phyloP scores from a whole-genome alignment of 164 flowering plant species.

The Magnolia sinica region DNA sequence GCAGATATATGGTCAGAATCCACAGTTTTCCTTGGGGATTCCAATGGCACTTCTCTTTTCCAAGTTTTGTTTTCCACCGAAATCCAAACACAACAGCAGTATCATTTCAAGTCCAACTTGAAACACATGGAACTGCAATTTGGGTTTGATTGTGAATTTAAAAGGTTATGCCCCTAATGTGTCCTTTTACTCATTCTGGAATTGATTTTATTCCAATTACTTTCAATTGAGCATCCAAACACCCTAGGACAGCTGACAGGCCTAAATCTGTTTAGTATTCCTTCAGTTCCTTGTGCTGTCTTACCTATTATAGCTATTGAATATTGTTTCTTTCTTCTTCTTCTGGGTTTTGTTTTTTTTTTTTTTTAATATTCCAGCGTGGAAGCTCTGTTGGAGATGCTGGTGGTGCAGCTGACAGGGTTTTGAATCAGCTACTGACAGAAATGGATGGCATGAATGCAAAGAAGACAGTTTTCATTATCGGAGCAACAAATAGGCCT shows the following conservation, averaged over 20 bases:
- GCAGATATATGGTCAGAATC: too few species aligned
- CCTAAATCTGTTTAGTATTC: neutral
- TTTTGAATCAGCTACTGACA: constrained; percentile 64
- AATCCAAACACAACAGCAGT: too few species aligned
- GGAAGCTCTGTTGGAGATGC: constrained; percentile 62
- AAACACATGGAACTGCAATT: neutral
- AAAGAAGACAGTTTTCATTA: constrained; percentile 65
- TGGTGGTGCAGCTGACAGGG: constrained; percentile 73
- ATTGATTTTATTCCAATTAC: neutral
- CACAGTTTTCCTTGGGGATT: too few species aligned
- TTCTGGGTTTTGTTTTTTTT: neutral
- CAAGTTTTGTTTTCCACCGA: too few species aligned
- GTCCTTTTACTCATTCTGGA: neutral
- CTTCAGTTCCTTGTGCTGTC: neutral
- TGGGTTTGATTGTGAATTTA: too few species aligned
- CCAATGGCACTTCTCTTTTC: too few species aligned
- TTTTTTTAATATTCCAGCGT: constrained; percentile 21
- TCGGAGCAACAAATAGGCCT: constrained; percentile 71
- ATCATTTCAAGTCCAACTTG: too few species aligned
- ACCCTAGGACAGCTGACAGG: neutral
- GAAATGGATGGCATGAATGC: constrained; percentile 79
- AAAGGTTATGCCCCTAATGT: too few species aligned
- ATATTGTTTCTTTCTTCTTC: neutral
- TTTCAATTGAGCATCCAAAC: neutral
- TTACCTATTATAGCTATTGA: neutral